A percentile compares a stretch with the other conserved stretches of the same genome.
These are phyloP conservation scores for Chlamydomonas eustigma DNA, from an alignment of 139 green algal species.

Conservation along the genomic window DNA sequence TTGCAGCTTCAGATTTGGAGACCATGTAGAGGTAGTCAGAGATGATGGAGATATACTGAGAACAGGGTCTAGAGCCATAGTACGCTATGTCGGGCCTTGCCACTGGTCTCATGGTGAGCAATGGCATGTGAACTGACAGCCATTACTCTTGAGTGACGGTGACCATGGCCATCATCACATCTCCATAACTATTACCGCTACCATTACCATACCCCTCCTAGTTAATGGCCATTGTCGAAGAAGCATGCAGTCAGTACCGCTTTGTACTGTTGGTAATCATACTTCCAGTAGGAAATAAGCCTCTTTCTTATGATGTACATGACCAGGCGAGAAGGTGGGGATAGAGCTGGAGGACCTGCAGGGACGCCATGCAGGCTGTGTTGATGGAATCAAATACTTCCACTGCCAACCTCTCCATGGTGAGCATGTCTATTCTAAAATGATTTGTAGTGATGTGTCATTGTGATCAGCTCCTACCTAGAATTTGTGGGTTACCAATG, in stretches of 20 bases:
- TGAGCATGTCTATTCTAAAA: no score
- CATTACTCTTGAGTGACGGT: no score
- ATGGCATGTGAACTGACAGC: no score
- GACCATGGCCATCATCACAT: no score
- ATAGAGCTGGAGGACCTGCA: conserved; percentile 1
- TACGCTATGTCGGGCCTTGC: conserved; percentile 3
- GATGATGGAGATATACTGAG: no score
- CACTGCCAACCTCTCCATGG: neutral
- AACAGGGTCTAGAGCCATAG: neutral
- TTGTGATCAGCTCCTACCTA: no score
- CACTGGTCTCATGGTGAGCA: conserved; percentile 5
- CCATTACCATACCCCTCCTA: neutral
- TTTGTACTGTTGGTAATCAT: neutral
- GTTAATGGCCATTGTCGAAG: neutral
- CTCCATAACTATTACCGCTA: neutral
- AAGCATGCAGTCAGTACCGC: neutral
- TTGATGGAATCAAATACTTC: conserved; percentile 13
- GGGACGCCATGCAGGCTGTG: neutral
- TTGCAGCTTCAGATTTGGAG: no score
- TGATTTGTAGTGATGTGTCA: no score
- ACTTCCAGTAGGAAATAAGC: neutral
- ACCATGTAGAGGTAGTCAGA: no score
- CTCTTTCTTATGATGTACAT: neutral
- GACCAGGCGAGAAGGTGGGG: conserved; percentile 5
- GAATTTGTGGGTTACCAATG: no score